Conservation (phyloP, 2,329 filamentous ascomycete genomes). For the Aspergillus flavus region DNA sequence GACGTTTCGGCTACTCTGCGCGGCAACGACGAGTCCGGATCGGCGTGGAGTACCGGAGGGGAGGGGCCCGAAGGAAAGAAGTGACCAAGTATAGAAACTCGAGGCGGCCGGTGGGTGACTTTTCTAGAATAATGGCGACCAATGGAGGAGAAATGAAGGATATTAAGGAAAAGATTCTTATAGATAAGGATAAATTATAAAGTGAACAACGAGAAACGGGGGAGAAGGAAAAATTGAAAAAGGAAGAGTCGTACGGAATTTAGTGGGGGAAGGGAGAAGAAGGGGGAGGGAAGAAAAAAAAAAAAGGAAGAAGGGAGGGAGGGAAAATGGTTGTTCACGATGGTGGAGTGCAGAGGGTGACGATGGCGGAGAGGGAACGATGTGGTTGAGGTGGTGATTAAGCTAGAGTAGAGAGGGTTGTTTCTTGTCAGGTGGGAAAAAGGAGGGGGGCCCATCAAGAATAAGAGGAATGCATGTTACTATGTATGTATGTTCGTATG, state of each 20-base stretch:
- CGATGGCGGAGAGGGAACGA: background rate
- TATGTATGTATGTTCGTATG: background rate
- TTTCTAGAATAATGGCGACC: conserved; percentile 13
- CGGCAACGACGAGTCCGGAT: conserved; percentile 14
- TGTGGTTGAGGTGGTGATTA: conserved; percentile 9
- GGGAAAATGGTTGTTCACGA: conserved; percentile 7
- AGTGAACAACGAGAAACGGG: conserved; percentile 10
- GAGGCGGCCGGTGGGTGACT: conserved; percentile 9
- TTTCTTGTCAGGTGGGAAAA: conserved; percentile 13
- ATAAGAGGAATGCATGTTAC: conserved; percentile 7
- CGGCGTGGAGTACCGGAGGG: conserved; percentile 9
- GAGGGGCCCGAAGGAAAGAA: conserved; percentile 11
- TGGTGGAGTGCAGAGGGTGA: conserved; percentile 2
- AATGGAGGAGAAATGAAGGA: conserved; percentile 10
- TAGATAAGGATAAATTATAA: conserved; percentile 16
- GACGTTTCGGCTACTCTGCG: conserved; percentile 13
- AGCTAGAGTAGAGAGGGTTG: background rate
- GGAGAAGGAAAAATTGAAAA: conserved; percentile 17
- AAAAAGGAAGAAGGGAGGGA: conserved; percentile 14
- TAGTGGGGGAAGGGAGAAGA: conserved; percentile 19
- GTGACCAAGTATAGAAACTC: conserved; percentile 18
- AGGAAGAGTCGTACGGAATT: conserved; percentile 8
- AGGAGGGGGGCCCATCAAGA: background rate
- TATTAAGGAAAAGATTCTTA: conserved; percentile 17
- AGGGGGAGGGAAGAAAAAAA: conserved; percentile 23